Conservation (phyloP, 1,139 yeast genomes). For the Kazachstania sp. region DNA sequence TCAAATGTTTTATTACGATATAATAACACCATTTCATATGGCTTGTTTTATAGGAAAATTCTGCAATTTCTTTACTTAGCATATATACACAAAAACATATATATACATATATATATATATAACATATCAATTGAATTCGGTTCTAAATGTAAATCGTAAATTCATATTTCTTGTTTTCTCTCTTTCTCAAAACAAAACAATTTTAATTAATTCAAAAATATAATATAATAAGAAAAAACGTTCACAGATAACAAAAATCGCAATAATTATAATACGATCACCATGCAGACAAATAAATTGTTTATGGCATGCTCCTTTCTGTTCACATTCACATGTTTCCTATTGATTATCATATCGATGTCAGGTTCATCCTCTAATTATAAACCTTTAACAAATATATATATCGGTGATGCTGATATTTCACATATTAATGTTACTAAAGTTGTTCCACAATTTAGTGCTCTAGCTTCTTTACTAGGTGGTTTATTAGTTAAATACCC, state of each 20-base stretch:
- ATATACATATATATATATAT: background rate
- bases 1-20: background rate
- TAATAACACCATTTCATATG: background rate
- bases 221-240: background rate
- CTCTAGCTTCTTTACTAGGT: constrained; percentile 24
- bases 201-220: background rate
- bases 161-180: background rate
- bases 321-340: constrained; percentile 17
- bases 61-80: background rate
- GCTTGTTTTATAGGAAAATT: background rate
- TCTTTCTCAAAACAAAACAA: background rate
- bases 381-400: constrained; percentile 25
- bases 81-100: background rate
- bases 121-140: background rate
- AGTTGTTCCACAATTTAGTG: constrained; percentile 25
- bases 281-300: constrained; percentile 5
- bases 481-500: constrained; percentile 22
- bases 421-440: constrained; percentile 29
- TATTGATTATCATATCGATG: constrained; percentile 20
- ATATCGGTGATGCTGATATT: constrained; percentile 29
- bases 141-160: background rate
- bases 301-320: constrained; percentile 13
- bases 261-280: background rate
- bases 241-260: background rate
- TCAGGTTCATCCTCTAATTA: constrained; percentile 28